Conservation (phyloP, 495 filamentous ascomycete genomes). For the Aspergillus incahuasiensis region DNA sequence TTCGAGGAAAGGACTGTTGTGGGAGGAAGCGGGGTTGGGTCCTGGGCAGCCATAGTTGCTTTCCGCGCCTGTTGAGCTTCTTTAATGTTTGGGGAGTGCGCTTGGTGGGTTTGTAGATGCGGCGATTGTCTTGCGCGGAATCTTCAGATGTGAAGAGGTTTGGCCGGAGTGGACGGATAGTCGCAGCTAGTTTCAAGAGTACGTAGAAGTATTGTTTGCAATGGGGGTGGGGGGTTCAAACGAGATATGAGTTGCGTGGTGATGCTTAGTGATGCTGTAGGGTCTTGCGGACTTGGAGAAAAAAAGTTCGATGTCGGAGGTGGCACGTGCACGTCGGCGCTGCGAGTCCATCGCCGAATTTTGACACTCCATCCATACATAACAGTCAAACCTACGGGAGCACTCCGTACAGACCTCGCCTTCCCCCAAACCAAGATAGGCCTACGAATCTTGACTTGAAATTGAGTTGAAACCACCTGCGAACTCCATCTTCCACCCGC, state of each 20-base stretch:
- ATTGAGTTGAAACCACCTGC: background rate
- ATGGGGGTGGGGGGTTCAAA: background rate
- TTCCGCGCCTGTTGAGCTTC: too few relatives aligned
- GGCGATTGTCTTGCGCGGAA: background rate
- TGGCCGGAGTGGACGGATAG: background rate
- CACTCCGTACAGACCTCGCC: constrained; percentile 3
- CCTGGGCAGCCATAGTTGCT: constrained; percentile 41
- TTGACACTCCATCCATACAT: constrained; percentile 29
- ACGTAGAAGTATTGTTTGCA: background rate
- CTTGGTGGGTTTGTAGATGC: background rate
- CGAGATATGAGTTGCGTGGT: background rate
- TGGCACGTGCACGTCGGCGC: constrained; percentile 35
- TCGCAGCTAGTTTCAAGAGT: background rate
- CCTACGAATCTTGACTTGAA: background rate
- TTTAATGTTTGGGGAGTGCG: too few relatives aligned
- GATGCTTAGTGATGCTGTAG: background rate
- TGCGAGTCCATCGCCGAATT: constrained; percentile 28
- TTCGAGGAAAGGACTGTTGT: constrained; percentile 39
- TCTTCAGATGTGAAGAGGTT: background rate
- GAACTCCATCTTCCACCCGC: background rate
- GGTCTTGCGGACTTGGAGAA: constrained; percentile 1
- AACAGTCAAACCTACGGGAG: background rate
- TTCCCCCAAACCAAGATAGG: background rate
- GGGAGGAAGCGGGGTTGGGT: constrained; percentile 44
- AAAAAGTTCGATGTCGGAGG: constrained; percentile 11